Percentiles rank a stretch among this genome's conserved stretches.
Evolutionary conservation across 2,329 filamentous ascomycete species (phyloP).

Genomic region (Ceratocystis cubensis): DNA sequence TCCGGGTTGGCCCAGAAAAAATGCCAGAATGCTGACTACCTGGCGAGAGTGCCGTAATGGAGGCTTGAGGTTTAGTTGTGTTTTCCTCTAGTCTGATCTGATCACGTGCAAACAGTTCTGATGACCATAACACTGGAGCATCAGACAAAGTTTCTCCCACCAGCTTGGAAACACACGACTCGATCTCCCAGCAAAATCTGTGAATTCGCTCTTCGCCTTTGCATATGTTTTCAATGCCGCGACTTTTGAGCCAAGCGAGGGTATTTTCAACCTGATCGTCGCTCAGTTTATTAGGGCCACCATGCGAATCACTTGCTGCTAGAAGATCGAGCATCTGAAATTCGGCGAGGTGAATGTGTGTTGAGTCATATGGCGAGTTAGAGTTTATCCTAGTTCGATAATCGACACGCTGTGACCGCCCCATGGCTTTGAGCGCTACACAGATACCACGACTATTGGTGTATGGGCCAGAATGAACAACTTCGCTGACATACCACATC

Average conservation of each 20-base stretch:
- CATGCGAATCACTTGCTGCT: constrained; percentile 68
- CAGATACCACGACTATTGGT: constrained; percentile 78
- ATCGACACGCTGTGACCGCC: constrained; percentile 44
- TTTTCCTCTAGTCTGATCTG: constrained; percentile 45
- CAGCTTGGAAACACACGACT: constrained; percentile 72
- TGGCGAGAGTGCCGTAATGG: constrained; percentile 33
- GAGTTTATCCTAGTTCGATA: constrained; percentile 11
- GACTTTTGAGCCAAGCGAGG: constrained; percentile 65
- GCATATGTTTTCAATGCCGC: constrained; percentile 83
- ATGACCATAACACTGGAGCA: constrained; percentile 83
- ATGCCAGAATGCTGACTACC: constrained; percentile 42
- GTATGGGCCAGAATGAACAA: constrained; percentile 78
- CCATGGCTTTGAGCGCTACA: constrained; percentile 83
- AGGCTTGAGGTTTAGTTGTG: constrained; percentile 22
- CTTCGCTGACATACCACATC: constrained; percentile 97
- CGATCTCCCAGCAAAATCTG: constrained; percentile 80
- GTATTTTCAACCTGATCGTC: constrained; percentile 88
- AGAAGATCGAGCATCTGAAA: constrained; percentile 78
- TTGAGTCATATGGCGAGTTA: constrained; percentile 38
- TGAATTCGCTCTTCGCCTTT: constrained; percentile 90
- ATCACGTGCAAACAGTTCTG: constrained; percentile 73
- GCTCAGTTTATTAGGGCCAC: constrained; percentile 88
- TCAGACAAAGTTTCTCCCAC: constrained; percentile 75
- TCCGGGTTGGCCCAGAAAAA: constrained; percentile 41
- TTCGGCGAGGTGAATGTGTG: constrained; percentile 67